A percentile compares a stretch with the other conserved stretches of the same genome.
Evolutionary conservation across 345 rosid species (phyloP).

Genomic region (Chamaenerion angustifolium): DNA sequence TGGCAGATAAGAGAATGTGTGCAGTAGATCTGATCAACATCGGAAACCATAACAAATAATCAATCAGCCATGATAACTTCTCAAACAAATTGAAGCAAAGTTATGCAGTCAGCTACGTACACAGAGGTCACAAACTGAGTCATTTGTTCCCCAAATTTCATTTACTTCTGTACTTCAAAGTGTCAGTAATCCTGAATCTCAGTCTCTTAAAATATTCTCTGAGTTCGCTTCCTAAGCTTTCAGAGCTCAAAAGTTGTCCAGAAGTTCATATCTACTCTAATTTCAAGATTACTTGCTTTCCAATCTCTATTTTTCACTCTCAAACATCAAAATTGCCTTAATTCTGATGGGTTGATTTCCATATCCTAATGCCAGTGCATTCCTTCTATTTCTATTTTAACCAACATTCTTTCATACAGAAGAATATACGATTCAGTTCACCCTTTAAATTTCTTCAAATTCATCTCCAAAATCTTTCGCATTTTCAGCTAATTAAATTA

Average conservation of each 20-base stretch:
- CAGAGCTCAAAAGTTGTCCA: too few relatives aligned
- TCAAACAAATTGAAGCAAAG: not conserved
- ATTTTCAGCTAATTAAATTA: too few relatives aligned
- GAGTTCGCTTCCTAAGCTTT: too few relatives aligned
- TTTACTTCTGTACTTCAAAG: too few relatives aligned
- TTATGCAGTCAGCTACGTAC: not conserved
- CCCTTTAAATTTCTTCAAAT: too few relatives aligned
- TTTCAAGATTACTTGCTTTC: not conserved
- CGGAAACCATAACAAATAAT: constrained; percentile 2
- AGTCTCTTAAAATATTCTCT: too few relatives aligned
- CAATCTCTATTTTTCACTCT: not conserved
- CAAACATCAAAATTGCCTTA: not conserved
- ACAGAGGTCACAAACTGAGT: too few relatives aligned
- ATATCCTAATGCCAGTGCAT: not conserved
- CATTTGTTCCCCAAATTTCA: too few relatives aligned
- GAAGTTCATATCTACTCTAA: not conserved
- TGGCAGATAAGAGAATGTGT: constrained; percentile 77
- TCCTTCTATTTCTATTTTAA: not conserved
- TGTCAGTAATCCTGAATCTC: too few relatives aligned
- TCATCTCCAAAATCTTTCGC: too few relatives aligned
- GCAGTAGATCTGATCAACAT: constrained; percentile 61
- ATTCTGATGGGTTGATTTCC: not conserved
- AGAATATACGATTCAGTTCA: too few relatives aligned
- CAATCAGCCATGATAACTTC: not conserved
- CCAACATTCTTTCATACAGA: not conserved